These are phyloP conservation scores for Phyllostachys edulis DNA, from an alignment of 176 grass and related monocot species.

Conservation along the genomic window DNA sequence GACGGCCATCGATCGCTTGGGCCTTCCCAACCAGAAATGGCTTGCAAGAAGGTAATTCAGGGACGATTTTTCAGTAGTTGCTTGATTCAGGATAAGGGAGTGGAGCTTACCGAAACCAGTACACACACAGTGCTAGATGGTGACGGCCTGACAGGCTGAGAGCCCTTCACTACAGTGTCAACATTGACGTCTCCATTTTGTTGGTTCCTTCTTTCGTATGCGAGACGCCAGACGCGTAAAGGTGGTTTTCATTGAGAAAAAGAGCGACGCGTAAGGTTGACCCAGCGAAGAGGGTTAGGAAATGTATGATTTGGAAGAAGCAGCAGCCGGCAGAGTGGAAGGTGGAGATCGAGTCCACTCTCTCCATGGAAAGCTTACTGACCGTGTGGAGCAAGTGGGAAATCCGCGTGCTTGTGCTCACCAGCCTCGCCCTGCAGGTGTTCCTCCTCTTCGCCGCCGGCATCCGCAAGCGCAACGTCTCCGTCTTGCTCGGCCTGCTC, in stretches of 20 bases:
- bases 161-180: neutral
- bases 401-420: slow-evolving; percentile 44
- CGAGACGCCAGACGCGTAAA: neutral
- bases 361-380: neutral
- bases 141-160: neutral
- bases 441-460: slow-evolving; percentile 51
- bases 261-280: neutral
- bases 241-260: neutral
- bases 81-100: neutral
- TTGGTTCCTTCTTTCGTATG: neutral
- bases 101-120: neutral
- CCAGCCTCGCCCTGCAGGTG: slow-evolving; percentile 44
- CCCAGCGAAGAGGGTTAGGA: neutral
- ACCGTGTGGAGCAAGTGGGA: slow-evolving; percentile 40
- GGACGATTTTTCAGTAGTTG: neutral
- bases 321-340: neutral
- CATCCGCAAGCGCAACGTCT: slow-evolving; percentile 47
- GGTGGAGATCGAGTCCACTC: slow-evolving; percentile 1
- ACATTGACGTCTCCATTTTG: neutral
- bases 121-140: too few relatives aligned
- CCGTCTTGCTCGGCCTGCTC: slow-evolving; percentile 26
- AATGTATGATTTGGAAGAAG: neutral
- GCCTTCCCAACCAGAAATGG: neutral
- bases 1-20: slow-evolving; percentile 20
- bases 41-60: neutral